Evolutionary conservation across 345 rosid genomes (phyloP).

Genomic region (Physaria fendleri): DNA sequence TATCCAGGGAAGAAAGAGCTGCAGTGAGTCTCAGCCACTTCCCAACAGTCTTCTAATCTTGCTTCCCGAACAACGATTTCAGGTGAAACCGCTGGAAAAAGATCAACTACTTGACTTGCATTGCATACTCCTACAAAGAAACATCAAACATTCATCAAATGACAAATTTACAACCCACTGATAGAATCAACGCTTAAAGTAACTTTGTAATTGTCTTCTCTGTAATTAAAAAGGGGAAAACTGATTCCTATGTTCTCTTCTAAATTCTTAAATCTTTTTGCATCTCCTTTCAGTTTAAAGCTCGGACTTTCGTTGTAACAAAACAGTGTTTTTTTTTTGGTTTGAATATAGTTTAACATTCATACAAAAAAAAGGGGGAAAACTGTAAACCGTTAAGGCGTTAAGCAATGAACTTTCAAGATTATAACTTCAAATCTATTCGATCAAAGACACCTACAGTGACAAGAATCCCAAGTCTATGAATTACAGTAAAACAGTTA

Average conservation of each 20-base stretch:
- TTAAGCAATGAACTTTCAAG: no score
- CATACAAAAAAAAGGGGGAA: no score
- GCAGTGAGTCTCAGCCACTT: constrained; percentile 96
- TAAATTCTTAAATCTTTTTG: no score
- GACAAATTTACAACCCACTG: not conserved
- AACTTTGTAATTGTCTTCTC: not conserved
- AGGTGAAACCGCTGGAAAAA: constrained; percentile 63
- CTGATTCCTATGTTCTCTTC: no score
- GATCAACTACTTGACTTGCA: constrained; percentile 76
- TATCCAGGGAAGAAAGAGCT: constrained; percentile 82
- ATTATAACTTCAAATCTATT: not conserved
- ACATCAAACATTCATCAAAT: not conserved
- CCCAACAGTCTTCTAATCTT: constrained; percentile 88
- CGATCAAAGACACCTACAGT: no score
- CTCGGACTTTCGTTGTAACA: no score
- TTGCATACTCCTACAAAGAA: constrained; percentile 49
- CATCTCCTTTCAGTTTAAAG: no score
- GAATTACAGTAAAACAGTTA: not conserved
- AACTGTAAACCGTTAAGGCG: not conserved
- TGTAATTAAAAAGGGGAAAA: not conserved
- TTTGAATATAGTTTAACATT: no score
- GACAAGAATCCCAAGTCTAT: no score
- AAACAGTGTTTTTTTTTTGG: no score
- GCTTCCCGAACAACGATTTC: constrained; percentile 91
- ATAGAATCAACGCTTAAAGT: not conserved